Conservation (phyloP, 768 basidiomycete species). For the Rhodotorula taiwanensis region DNA sequence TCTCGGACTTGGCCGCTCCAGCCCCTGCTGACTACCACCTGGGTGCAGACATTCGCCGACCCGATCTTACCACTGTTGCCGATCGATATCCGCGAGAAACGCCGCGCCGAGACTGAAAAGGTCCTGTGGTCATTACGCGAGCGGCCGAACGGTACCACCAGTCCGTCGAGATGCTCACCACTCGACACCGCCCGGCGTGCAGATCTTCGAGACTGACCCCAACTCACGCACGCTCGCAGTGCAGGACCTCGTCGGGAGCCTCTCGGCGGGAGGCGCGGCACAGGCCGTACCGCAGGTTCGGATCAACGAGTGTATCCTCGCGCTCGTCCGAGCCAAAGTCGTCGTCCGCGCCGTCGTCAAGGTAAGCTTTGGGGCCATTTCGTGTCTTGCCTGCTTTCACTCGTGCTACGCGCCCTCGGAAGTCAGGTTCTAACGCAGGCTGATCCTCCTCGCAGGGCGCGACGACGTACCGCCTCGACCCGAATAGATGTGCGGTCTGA, state of each 20-base stretch:
- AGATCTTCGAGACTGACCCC: background rate
- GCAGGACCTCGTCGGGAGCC: slow-evolving; percentile 1
- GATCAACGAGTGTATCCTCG: slow-evolving; percentile 30
- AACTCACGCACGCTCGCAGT: background rate
- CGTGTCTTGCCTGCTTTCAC: background rate
- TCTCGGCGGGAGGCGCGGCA: background rate
- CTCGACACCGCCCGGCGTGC: too few relatives aligned
- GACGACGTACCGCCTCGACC: slow-evolving; percentile 11
- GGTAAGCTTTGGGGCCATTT: slow-evolving; percentile 2
- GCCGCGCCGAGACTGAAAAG: slow-evolving; percentile 15
- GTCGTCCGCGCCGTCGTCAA: slow-evolving; percentile 18
- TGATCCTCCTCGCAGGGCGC: background rate
- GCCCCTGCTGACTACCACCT: background rate
- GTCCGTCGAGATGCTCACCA: too few relatives aligned
- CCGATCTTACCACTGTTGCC: slow-evolving; percentile 27
- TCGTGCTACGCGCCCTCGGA: too few relatives aligned
- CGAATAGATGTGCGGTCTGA: background rate
- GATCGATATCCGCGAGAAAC: slow-evolving; percentile 30
- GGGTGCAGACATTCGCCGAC: slow-evolving; percentile 28
- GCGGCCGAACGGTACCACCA: background rate
- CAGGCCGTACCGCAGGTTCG: slow-evolving; percentile 23
- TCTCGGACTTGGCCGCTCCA: background rate
- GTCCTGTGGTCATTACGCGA: slow-evolving; percentile 22
- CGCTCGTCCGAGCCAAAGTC: slow-evolving; percentile 30
- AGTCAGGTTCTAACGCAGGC: background rate